Evolutionary conservation across 169 alveolate species (phyloP).

Genomic region (Eimeria sp.): DNA sequence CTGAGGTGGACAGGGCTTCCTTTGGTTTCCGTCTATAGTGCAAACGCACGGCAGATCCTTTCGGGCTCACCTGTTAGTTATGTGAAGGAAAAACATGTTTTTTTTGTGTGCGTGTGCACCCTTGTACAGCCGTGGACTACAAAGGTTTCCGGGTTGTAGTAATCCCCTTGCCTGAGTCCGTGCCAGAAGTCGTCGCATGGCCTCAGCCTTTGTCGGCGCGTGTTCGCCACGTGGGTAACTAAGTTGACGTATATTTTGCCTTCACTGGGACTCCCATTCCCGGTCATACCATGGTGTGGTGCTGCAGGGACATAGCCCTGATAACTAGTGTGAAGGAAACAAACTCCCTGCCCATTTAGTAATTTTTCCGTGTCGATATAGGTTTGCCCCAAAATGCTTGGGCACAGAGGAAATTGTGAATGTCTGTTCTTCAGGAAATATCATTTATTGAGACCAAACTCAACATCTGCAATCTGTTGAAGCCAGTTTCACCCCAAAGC

Average conservation of each 20-base stretch:
- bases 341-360: not conserved
- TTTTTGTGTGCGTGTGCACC: not conserved
- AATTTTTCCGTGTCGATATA: not conserved
- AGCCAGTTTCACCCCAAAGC: conserved; percentile 27
- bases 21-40: not conserved
- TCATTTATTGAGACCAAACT: conserved; percentile 63
- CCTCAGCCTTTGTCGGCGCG: conserved; percentile 79
- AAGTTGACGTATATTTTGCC: not conserved
- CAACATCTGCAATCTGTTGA: conserved; percentile 59
- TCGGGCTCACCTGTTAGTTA: not conserved
- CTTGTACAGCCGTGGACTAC: conserved; percentile 77
- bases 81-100: not conserved
- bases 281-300: not conserved
- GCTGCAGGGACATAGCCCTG: not conserved
- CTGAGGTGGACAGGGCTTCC: not conserved
- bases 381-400: not conserved
- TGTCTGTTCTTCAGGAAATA: conserved; percentile 22
- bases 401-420: not conserved
- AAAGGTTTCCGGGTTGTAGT: conserved; percentile 80
- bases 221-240: conserved; percentile 55
- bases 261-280: not conserved
- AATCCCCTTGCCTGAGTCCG: conserved; percentile 61
- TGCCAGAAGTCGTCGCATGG: conserved; percentile 74
- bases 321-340: not conserved
- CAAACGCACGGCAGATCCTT: not conserved